Percentiles rank a stretch among this genome's conserved stretches.
Conservation (phyloP, 495 filamentous ascomycete genomes). For the Apodospora peruviana region DNA sequence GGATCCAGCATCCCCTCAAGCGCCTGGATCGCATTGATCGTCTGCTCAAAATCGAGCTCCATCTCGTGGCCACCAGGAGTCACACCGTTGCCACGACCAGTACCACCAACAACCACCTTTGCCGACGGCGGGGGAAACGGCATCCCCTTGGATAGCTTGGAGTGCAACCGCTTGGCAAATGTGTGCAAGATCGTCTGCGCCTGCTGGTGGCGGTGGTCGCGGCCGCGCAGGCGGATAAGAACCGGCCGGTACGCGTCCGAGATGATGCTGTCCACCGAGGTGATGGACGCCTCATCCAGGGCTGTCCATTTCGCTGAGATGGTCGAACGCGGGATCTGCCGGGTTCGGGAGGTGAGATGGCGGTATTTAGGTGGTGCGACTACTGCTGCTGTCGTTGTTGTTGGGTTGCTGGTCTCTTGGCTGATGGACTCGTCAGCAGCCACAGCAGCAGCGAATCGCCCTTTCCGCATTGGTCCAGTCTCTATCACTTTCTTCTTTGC, state of each 20-base stretch:
- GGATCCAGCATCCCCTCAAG: slow-evolving; percentile 38
- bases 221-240: slow-evolving; percentile 32
- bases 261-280: slow-evolving; percentile 31
- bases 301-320: slow-evolving; percentile 42
- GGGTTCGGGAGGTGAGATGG: slow-evolving; percentile 35
- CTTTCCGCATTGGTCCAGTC: neutral
- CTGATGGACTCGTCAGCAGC: neutral
- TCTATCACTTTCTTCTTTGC: neutral
- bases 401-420: neutral
- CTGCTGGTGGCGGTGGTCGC: slow-evolving; percentile 29
- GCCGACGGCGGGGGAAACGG: slow-evolving; percentile 35
- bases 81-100: neutral
- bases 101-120: neutral
- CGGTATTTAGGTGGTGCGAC: slow-evolving; percentile 22
- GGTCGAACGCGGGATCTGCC: slow-evolving; percentile 33
- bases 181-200: slow-evolving; percentile 28
- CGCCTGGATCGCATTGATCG: slow-evolving; percentile 28
- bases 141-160: slow-evolving; percentile 32
- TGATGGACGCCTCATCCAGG: slow-evolving; percentile 31
- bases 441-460: neutral
- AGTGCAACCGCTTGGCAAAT: slow-evolving; percentile 28
- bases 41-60: slow-evolving; percentile 42
- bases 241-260: slow-evolving; percentile 33
- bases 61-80: slow-evolving; percentile 19
- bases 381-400: neutral